phyloP scores from a whole-genome alignment of 169 alveolate genomes.

The Amoebophrya sp. region DNA sequence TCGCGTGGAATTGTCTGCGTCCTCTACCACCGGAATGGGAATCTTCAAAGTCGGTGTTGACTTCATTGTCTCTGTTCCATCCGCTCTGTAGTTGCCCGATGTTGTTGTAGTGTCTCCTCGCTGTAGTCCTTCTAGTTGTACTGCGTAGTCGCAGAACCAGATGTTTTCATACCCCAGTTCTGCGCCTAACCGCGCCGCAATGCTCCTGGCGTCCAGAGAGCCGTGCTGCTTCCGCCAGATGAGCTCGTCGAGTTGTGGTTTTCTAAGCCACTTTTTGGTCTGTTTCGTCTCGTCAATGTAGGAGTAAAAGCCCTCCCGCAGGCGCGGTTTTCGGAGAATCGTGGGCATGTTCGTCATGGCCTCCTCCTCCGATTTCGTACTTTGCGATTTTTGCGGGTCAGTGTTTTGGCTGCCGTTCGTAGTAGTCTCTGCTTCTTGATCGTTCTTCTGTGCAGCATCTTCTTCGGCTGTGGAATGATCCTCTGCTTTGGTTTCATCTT shows the following conservation, averaged over 20 bases:
- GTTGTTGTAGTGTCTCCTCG: neutral
- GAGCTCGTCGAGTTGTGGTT: neutral
- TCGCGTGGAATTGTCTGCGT: no score
- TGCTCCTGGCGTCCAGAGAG: neutral
- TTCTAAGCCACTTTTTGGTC: neutral
- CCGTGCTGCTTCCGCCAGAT: neutral
- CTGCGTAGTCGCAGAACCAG: neutral
- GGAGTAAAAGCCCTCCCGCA: neutral
- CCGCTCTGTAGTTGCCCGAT: neutral
- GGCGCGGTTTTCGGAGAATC: neutral
- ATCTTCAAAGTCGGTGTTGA: no score
- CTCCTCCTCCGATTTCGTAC: neutral
- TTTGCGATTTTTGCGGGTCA: neutral
- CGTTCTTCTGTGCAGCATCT: neutral
- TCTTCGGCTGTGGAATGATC: no score
- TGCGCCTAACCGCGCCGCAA: neutral
- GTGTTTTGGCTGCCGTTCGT: neutral
- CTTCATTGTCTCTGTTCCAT: no score
- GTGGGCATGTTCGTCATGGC: neutral
- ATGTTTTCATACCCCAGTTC: neutral
- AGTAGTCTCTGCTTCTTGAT: neutral
- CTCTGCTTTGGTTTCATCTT: neutral
- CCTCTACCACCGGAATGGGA: no score
- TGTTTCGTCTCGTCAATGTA: neutral
- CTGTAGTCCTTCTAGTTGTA: neutral